Conservation (phyloP, 2,329 filamentous ascomycete genomes). For the Acrocalymma vagum region DNA sequence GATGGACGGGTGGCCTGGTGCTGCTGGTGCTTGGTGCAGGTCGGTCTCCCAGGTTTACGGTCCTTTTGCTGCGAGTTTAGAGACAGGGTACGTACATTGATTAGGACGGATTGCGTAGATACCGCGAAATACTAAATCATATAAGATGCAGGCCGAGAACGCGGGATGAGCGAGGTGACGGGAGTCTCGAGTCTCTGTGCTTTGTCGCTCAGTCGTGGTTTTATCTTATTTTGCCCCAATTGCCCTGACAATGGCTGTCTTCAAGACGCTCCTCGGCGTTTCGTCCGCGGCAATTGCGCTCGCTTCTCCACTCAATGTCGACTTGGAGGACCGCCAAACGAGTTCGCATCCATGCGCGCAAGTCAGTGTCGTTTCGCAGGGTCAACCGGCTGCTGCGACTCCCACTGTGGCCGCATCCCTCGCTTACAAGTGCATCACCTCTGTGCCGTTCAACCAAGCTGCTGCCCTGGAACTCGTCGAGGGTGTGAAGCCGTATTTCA, state of each 20-base stretch:
- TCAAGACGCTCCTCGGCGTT: constrained; percentile 28
- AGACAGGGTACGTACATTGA: constrained; percentile 17
- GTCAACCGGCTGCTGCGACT: constrained; percentile 31
- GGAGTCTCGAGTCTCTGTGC: neutral
- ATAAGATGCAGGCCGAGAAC: neutral
- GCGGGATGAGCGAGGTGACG: neutral
- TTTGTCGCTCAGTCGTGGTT: neutral
- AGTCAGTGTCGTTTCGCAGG: constrained; percentile 36
- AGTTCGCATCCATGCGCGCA: constrained; percentile 41
- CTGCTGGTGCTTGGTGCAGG: constrained; percentile 15
- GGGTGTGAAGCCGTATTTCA: constrained; percentile 54
- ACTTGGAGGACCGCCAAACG: constrained; percentile 36
- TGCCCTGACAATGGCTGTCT: constrained; percentile 32
- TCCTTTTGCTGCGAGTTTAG: no score
- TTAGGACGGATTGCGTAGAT: neutral
- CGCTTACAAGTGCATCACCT: constrained; percentile 57
- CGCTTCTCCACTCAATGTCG: constrained; percentile 31
- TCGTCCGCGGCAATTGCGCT: constrained; percentile 36
- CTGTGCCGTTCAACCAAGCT: constrained; percentile 55
- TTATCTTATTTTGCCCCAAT: constrained; percentile 7
- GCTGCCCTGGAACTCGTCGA: constrained; percentile 51
- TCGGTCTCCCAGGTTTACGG: no score
- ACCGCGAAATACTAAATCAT: neutral
- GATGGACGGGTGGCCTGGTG: constrained; percentile 8
- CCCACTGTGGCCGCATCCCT: constrained; percentile 54